Evolutionary conservation across 2,329 filamentous ascomycete species (phyloP).

Genomic region (Botryotinia globosa): DNA sequence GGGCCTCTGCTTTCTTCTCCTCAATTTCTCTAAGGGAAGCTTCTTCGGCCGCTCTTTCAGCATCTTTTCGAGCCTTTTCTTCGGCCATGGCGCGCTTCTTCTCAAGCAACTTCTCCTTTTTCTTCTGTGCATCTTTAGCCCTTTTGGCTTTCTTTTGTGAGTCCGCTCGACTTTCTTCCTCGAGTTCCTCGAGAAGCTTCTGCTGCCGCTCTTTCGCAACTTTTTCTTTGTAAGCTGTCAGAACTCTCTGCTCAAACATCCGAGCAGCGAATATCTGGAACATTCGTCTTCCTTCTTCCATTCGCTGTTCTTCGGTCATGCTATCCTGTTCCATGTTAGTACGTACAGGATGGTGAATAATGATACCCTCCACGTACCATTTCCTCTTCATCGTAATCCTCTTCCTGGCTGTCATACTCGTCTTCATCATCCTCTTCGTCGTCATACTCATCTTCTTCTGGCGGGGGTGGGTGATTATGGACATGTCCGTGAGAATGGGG

Average conservation of each 20-base stretch:
- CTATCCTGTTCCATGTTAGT: conserved; percentile 65
- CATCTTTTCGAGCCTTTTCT: conserved; percentile 82
- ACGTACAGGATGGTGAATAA: conserved; percentile 35
- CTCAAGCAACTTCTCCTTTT: conserved; percentile 87
- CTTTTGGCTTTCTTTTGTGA: conserved; percentile 87
- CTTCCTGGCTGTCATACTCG: conserved; percentile 60
- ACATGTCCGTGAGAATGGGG: conserved; percentile 36
- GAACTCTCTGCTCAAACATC: conserved; percentile 97
- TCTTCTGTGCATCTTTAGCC: conserved; percentile 88
- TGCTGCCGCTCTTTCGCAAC: conserved; percentile 89
- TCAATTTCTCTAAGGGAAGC: conserved; percentile 72
- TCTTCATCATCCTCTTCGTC: conserved; percentile 59
- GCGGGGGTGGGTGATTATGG: conserved; percentile 67
- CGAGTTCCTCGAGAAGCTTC: conserved; percentile 85
- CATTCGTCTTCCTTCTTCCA: conserved; percentile 98
- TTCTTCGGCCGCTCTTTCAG: conserved; percentile 86
- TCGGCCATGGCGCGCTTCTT: conserved; percentile 89
- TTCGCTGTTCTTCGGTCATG: conserved; percentile 97
- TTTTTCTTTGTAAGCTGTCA: conserved; percentile 97
- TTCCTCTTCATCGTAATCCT: conserved; percentile 78
- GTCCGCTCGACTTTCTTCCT: conserved; percentile 76
- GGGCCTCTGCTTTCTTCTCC: conserved; percentile 75
- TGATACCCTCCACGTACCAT: conserved; percentile 46
- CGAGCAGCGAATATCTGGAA: conserved; percentile 98
- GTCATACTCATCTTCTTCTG: conserved; percentile 71